Conservation (phyloP, 1,139 yeast species). For the Candida tunisiensis region DNA sequence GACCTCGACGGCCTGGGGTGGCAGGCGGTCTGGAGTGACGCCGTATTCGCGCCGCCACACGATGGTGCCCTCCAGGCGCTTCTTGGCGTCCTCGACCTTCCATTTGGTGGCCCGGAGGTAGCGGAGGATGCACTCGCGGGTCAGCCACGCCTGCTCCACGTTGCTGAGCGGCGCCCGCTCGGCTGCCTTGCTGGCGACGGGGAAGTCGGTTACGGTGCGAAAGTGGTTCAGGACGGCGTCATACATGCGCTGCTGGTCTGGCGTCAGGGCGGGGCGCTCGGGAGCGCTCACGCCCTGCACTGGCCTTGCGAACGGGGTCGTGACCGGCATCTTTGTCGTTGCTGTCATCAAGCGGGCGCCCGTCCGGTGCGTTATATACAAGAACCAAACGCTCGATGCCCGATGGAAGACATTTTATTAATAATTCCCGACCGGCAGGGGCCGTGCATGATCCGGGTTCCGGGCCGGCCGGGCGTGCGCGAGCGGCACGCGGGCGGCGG, state of each 20-base stretch:
- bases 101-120: conserved; percentile 87
- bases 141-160: conserved; percentile 76
- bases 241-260: conserved; percentile 43
- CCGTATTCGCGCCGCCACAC: conserved; percentile 94
- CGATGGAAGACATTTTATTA: no score
- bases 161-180: conserved; percentile 26
- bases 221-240: conserved; percentile 42
- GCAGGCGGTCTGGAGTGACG: conserved; percentile 42
- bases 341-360: no score
- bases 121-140: conserved; percentile 75
- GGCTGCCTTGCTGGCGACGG: conserved; percentile 24
- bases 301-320: conserved; percentile 44
- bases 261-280: conserved; percentile 27
- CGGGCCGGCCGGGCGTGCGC: no score
- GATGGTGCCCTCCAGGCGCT: conserved; percentile 56
- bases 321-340: no score
- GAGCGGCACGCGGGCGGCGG: no score
- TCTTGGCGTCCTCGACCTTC: conserved; percentile 53
- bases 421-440: no score
- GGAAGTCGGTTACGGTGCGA: conserved; percentile 26
- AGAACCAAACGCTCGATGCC: no score
- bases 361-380: no score
- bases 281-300: conserved; percentile 36
- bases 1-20: conserved; percentile 42
- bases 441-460: no score